Evolutionary conservation across 148 eudicot genomes (phyloP).

Genomic region (Talinum fruticosum): DNA sequence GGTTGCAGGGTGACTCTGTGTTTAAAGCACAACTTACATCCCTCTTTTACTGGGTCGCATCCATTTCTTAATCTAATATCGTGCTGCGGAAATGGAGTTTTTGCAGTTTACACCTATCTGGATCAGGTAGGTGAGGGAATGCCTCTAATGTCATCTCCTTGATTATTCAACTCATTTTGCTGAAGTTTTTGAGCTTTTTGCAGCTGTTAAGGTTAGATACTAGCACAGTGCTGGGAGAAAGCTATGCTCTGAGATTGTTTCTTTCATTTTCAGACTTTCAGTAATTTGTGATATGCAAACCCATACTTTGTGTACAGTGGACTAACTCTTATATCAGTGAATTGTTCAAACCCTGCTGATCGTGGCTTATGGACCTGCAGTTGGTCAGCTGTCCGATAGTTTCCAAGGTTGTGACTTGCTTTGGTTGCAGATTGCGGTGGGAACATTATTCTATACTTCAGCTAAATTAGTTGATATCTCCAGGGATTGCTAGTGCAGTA

Average conservation of each 20-base stretch:
- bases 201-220: background rate
- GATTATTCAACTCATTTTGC: background rate
- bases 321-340: too few species aligned
- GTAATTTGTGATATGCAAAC: background rate
- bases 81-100: background rate
- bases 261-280: background rate
- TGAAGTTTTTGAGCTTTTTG: background rate
- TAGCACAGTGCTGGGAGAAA: background rate
- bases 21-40: background rate
- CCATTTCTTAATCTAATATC: background rate
- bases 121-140: background rate
- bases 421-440: background rate
- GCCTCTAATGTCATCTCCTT: background rate
- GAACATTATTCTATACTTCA: background rate
- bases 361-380: background rate
- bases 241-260: background rate
- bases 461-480: background rate
- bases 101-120: background rate
- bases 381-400: background rate
- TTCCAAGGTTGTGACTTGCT: background rate
- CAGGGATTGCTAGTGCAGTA: background rate
- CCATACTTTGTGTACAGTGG: background rate
- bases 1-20: background rate
- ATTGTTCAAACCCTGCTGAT: too few species aligned
- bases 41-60: background rate